Percentiles rank a stretch among this genome's conserved stretches.
Conservation (phyloP, 768 basidiomycete species). For the Lactifluus volemus region DNA sequence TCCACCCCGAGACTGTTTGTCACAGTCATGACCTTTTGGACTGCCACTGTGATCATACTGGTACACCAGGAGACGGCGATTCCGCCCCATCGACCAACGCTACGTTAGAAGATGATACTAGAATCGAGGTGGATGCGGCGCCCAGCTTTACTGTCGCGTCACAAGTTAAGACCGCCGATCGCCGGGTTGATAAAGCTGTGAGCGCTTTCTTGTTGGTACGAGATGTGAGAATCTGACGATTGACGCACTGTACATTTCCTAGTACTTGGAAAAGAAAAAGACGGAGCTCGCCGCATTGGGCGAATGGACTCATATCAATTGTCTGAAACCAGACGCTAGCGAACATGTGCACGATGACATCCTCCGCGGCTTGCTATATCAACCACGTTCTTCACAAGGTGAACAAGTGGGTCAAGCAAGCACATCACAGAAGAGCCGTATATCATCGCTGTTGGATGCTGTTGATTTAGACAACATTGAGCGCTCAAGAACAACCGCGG, state of each 20-base stretch:
- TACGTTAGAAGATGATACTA: slow-evolving; percentile 22
- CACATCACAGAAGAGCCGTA: slow-evolving; percentile 23
- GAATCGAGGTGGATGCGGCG: slow-evolving; percentile 25
- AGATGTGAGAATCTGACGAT: slow-evolving; percentile 12
- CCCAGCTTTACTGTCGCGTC: slow-evolving; percentile 53
- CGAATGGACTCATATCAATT: slow-evolving; percentile 83
- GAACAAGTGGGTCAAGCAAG: slow-evolving; percentile 3
- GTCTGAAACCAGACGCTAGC: slow-evolving; percentile 38
- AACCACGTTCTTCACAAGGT: neutral
- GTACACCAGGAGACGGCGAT: neutral
- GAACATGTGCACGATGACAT: slow-evolving; percentile 57
- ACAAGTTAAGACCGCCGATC: slow-evolving; percentile 40
- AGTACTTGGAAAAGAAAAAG: slow-evolving; percentile 65
- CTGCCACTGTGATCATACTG: slow-evolving; percentile 50
- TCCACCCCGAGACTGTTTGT: slow-evolving; percentile 69
- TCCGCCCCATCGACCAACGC: neutral
- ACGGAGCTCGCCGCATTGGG: slow-evolving; percentile 60
- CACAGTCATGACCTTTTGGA: slow-evolving; percentile 90
- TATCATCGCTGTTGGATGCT: slow-evolving; percentile 31
- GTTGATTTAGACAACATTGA: slow-evolving; percentile 42
- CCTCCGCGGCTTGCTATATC: slow-evolving; percentile 42
- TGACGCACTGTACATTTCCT: neutral
- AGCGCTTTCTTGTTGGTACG: slow-evolving; percentile 14
- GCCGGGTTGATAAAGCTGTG: slow-evolving; percentile 46
- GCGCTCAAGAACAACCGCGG: slow-evolving; percentile 25